A percentile compares a stretch with the other conserved stretches of the same genome.
Conservation (phyloP, 2,329 filamentous ascomycete species). For the Drechslera avenae region DNA sequence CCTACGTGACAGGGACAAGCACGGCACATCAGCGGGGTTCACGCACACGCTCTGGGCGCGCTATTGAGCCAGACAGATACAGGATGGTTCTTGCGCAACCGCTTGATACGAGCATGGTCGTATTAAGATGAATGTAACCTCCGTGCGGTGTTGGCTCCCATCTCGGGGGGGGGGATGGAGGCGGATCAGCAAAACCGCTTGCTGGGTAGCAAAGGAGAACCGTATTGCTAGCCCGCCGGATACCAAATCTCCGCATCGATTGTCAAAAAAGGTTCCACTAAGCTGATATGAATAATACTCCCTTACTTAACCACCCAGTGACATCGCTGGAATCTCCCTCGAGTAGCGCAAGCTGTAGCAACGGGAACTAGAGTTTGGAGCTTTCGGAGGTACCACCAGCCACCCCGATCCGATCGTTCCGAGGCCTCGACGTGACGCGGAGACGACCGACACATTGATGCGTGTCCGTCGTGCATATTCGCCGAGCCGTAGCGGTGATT, state of each 20-base stretch:
- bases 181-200: background rate
- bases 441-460: too few species aligned
- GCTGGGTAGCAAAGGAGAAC: background rate
- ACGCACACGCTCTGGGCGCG: slow-evolving; percentile 1
- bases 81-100: background rate
- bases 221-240: background rate
- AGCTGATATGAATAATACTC: background rate
- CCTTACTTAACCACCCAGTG: background rate
- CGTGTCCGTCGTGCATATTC: too few species aligned
- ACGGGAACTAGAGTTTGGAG: background rate
- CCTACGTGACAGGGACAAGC: slow-evolving; percentile 1
- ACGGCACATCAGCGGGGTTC: slow-evolving; percentile 5
- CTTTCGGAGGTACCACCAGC: background rate
- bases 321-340: background rate
- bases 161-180: too few species aligned
- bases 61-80: background rate
- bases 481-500: too few species aligned
- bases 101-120: background rate
- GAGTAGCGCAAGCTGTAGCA: slow-evolving; percentile 7
- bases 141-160: background rate
- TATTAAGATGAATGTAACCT: background rate
- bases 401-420: background rate
- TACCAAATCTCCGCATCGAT: background rate
- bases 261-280: too few species aligned
- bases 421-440: too few species aligned